phyloP scores from a whole-genome alignment of 2,329 filamentous ascomycete species.

The Pseudogymnoascus sp. region DNA sequence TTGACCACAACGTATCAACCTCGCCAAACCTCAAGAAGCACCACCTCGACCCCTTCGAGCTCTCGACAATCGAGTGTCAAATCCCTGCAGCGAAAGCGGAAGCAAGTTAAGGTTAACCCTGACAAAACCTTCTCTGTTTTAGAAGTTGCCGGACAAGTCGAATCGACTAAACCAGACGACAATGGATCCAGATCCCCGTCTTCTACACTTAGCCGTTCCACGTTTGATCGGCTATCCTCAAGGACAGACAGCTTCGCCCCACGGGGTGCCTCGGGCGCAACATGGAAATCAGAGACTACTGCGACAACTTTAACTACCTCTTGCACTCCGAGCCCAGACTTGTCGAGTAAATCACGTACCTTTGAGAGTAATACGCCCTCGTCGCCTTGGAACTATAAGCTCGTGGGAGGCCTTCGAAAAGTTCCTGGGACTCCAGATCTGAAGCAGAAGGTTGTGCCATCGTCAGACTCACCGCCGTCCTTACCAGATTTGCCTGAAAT shows the following conservation, averaged over 20 bases:
- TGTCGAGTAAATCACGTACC: constrained; percentile 21
- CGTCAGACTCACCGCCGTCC: constrained; percentile 4
- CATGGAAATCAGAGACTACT: constrained; percentile 21
- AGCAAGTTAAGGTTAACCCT: constrained; percentile 12
- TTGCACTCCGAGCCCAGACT: constrained; percentile 17
- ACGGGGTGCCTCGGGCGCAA: constrained; percentile 10
- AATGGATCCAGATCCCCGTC: constrained; percentile 4
- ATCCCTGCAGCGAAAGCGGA: constrained; percentile 7
- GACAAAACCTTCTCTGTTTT: constrained; percentile 14
- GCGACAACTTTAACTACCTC: constrained; percentile 12
- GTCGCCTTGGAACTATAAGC: constrained; percentile 27
- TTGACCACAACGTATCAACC: constrained; percentile 1
- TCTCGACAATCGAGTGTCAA: constrained; percentile 8
- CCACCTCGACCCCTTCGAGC: constrained; percentile 4
- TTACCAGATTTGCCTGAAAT: constrained; percentile 6
- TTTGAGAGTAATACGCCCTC: constrained; percentile 25
- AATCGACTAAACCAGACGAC: neutral
- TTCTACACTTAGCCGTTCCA: constrained; percentile 3
- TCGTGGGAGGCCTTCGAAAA: constrained; percentile 28
- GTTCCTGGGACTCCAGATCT: constrained; percentile 28
- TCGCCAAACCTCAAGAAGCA: neutral
- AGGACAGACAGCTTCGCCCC: constrained; percentile 22
- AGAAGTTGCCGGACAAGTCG: neutral
- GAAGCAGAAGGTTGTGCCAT: constrained; percentile 19
- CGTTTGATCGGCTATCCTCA: constrained; percentile 17